Percentiles rank a stretch among this genome's conserved stretches.
phyloP scores from a whole-genome alignment of 345 rosid species.

The Trapa bicornis region DNA sequence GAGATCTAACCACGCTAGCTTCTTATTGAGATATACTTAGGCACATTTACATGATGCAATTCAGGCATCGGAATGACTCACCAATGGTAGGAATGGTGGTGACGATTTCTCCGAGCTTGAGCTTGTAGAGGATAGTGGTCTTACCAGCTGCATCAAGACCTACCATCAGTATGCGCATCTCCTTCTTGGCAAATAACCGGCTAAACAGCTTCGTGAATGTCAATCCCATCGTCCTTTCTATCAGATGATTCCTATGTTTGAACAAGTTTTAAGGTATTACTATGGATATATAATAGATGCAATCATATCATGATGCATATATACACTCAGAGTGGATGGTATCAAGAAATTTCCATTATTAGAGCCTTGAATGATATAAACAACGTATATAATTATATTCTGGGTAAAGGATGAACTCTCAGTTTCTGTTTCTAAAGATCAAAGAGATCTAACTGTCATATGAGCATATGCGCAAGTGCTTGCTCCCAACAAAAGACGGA shows the following conservation, averaged over 20 bases:
- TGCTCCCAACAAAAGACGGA: not conserved
- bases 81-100: slow-evolving; percentile 57
- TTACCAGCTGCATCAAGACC: slow-evolving; percentile 54
- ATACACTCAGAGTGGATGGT: not conserved
- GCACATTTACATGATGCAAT: not conserved
- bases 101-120: slow-evolving; percentile 54
- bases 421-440: not conserved
- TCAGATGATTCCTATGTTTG: not conserved
- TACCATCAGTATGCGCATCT: slow-evolving; percentile 35
- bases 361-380: not conserved
- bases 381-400: not conserved
- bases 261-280: not conserved
- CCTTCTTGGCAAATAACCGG: slow-evolving; percentile 45
- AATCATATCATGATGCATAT: not conserved
- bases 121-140: slow-evolving; percentile 59
- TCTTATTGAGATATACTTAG: not conserved
- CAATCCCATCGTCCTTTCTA: slow-evolving; percentile 36
- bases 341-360: too few species aligned
- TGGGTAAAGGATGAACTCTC: not conserved
- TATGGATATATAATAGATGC: not conserved
- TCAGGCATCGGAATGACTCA: slow-evolving; percentile 10
- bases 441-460: not conserved
- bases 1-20: not conserved
- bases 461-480: not conserved
- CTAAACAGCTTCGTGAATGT: slow-evolving; percentile 62